Percentiles rank a stretch among this genome's conserved stretches.
Conservation (phyloP, 257 asterid genomes). For the Capsicum chinense region DNA sequence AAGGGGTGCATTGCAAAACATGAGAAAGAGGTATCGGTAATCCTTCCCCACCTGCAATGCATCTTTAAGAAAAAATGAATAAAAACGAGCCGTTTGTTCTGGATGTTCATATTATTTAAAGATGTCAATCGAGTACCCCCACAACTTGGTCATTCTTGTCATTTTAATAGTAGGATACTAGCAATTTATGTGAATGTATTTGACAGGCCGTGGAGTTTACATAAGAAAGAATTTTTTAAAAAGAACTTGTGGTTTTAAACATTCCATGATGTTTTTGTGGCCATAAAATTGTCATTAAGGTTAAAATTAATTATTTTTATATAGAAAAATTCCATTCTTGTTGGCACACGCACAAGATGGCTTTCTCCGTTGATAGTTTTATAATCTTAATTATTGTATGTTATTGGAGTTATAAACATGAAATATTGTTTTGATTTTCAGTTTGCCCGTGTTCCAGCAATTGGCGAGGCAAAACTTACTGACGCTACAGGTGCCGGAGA, state of each 20-base stretch:
- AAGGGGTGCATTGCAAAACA: conserved; percentile 93
- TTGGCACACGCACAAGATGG: not conserved
- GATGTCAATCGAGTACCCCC: not conserved
- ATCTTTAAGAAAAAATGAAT: not conserved
- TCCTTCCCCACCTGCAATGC: not conserved
- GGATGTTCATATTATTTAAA: not conserved
- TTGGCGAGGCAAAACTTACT: conserved; percentile 68
- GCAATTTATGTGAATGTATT: not conserved
- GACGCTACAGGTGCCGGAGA: conserved; percentile 99
- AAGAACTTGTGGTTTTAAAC: not conserved
- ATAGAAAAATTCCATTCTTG: no score
- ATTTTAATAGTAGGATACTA: not conserved
- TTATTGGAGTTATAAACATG: not conserved
- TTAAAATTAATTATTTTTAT: not conserved
- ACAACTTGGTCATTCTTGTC: not conserved
- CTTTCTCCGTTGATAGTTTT: not conserved
- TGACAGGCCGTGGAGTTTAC: not conserved
- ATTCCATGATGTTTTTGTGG: not conserved
- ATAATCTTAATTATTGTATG: not conserved
- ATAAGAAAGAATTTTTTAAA: not conserved
- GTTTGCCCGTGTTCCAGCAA: conserved; percentile 86
- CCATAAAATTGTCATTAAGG: not conserved
- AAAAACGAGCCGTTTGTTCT: not conserved
- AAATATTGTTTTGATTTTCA: conserved; percentile 24
- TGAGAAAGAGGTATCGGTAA: conserved; percentile 65